Percentiles rank a stretch among this genome's conserved stretches.
Evolutionary conservation across 805 yeast species (phyloP).

Genomic region (Kodamaea fukazawae): DNA sequence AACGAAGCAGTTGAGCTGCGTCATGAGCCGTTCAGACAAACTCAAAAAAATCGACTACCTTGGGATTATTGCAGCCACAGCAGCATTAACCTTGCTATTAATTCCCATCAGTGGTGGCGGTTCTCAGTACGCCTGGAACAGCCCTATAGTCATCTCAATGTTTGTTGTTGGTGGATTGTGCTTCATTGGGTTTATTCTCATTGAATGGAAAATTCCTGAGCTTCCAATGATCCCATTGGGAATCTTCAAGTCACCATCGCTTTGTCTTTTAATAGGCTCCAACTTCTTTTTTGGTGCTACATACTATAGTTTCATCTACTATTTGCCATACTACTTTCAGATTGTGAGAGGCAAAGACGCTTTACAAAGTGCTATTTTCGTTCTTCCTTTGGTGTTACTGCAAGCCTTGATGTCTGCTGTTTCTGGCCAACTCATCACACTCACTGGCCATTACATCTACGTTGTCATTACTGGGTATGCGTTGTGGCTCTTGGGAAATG

Average conservation of each 20-base stretch:
- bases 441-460: slow-evolving; percentile 40
- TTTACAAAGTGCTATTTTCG: slow-evolving; percentile 39
- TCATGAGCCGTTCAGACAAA: slow-evolving; percentile 32
- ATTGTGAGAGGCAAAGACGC: slow-evolving; percentile 41
- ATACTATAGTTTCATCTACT: slow-evolving; percentile 47
- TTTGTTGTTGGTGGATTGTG: slow-evolving; percentile 36
- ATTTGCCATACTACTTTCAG: slow-evolving; percentile 49
- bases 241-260: slow-evolving; percentile 35
- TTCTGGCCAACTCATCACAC: slow-evolving; percentile 47
- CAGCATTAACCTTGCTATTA: slow-evolving; percentile 47
- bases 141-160: slow-evolving; percentile 33
- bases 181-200: slow-evolving; percentile 42
- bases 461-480: slow-evolving; percentile 42
- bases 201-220: slow-evolving; percentile 48
- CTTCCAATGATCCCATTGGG: slow-evolving; percentile 56
- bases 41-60: slow-evolving; percentile 49
- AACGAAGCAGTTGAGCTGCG: slow-evolving; percentile 22
- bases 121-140: slow-evolving; percentile 53
- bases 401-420: slow-evolving; percentile 42
- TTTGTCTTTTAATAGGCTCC: slow-evolving; percentile 29
- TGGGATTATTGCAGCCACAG: slow-evolving; percentile 50
- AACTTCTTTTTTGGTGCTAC: slow-evolving; percentile 49
- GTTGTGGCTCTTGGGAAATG: slow-evolving; percentile 41
- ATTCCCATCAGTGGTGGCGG: slow-evolving; percentile 67
- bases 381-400: slow-evolving; percentile 43